phyloP scores from a whole-genome alignment of 371 early-diverging fungal species.

The Mortierella sp. region DNA sequence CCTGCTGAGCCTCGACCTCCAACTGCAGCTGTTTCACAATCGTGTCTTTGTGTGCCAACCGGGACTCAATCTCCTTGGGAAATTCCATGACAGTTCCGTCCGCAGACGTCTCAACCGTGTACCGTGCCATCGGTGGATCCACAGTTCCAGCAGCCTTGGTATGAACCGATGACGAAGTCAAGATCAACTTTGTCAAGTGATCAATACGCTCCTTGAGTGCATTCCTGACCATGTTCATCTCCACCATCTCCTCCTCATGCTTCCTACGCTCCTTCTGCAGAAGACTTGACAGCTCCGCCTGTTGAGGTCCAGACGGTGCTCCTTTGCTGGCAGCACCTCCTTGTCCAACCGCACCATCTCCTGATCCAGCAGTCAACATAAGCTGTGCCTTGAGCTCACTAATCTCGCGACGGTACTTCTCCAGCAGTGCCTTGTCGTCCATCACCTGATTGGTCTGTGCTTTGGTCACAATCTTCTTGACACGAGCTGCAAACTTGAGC shows the following conservation, averaged over 20 bases:
- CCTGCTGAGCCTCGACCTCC: conserved; percentile 50
- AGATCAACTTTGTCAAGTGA: conserved; percentile 86
- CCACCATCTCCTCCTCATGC: conserved; percentile 84
- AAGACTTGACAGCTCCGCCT: conserved; percentile 51
- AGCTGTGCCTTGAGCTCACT: conserved; percentile 87
- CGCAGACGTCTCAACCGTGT: conserved; percentile 46
- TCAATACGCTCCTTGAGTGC: conserved; percentile 87
- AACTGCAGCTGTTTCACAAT: conserved; percentile 41
- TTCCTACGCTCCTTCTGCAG: conserved; percentile 61
- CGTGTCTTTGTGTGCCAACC: conserved; percentile 53
- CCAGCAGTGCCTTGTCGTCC: conserved; percentile 90
- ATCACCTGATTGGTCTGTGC: conserved; percentile 81
- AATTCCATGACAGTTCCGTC: conserved; percentile 54
- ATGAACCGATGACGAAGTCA: conserved; percentile 75
- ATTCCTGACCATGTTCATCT: conserved; percentile 79
- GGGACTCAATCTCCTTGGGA: conserved; percentile 53
- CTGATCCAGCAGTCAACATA: conserved; percentile 60
- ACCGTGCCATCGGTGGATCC: conserved; percentile 22
- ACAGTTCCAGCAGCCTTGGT: conserved; percentile 20
- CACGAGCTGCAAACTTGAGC: conserved; percentile 89
- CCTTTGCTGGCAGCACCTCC: conserved; percentile 8
- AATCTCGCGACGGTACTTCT: conserved; percentile 89
- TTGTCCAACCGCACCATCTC: conserved; percentile 13
- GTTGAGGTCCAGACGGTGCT: conserved; percentile 29
- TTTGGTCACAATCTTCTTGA: conserved; percentile 77